Base-by-base conservation (phyloP, 306 rosid genomes). In the Albizia julibrissin region DNA sequence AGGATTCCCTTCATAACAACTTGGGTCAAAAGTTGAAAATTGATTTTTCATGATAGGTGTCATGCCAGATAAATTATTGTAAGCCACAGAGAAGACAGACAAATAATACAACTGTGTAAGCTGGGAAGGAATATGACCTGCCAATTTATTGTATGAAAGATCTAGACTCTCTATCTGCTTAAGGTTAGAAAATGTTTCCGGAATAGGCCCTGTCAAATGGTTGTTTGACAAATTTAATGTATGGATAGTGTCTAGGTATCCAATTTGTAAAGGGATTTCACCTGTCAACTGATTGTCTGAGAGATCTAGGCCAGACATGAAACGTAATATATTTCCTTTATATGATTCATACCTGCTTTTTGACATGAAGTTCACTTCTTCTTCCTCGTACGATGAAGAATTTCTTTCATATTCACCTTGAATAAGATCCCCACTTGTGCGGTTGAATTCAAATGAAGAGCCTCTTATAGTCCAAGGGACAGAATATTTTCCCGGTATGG, bases 261-360 rank as follows among this genome's bases (percentile, higher is more conserved):
- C 66, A 22, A 59, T 24, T 10, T 59, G 15, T 59, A 2, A 24
- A 59, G 66, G 33, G 15, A 59, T 50, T 44, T 74, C 8, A 22
- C 5, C 65, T 3, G 14, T 72, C 11, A 83, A 3, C 0, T 78
- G 29, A 12, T 84, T 84, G 1, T 6, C 0, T 11, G 83, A 84
- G 33, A 84, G 33, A 66, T 84, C 86, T 16, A 84, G 7, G 2
- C 83, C 83, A 21, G 66, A 77, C 83, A 78, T 84, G n/a, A 34
- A 40, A 47, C 74, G 18, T 11, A 84, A 69, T 11, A 84, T 34
- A 34, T 0, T 34, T 34, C 39, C 39, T 5, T 5, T 5, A 34
- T 34, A 34, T 5, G 39, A 34, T 34, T 34, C 39, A 34, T 34
- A 34, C 39, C 39, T 34, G 6, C 39, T 34, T 34, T 34, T 34